A percentile compares a stretch with the other conserved stretches of the same genome.
phyloP scores from a whole-genome alignment of 108 stramenopile species.

The Schizochytrium sp. region DNA sequence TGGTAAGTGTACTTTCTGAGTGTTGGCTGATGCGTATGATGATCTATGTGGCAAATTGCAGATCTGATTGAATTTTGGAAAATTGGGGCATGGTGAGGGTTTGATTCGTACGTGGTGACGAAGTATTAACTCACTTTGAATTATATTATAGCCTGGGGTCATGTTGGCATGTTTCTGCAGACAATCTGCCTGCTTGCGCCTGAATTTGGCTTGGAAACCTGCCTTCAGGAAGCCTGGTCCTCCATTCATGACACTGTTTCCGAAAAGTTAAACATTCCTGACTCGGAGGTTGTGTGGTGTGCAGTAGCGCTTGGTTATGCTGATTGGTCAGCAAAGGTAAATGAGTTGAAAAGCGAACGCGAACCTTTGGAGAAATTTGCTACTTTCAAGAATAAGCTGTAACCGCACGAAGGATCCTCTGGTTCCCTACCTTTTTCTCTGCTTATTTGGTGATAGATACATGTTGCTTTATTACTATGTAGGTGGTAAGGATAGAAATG shows the following conservation, averaged over 20 bases:
- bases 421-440: too few species aligned
- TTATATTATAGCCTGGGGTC: background rate
- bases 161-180: conserved; percentile 60
- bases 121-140: too few species aligned
- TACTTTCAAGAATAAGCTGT: conserved; percentile 31
- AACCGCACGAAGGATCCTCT: background rate
- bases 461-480: too few species aligned
- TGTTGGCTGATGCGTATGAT: background rate
- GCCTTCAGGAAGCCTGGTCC: conserved; percentile 54
- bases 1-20: background rate
- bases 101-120: background rate
- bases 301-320: conserved; percentile 51
- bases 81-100: background rate
- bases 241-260: conserved; percentile 28
- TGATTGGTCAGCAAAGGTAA: conserved; percentile 21
- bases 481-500: too few species aligned
- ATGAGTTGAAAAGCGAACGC: conserved; percentile 32
- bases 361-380: conserved; percentile 1
- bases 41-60: background rate
- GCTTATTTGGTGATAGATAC: too few species aligned
- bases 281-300: conserved; percentile 56
- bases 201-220: conserved; percentile 16
- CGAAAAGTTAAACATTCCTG: conserved; percentile 40
- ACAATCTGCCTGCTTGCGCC: background rate
- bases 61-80: background rate